Base-by-base conservation (phyloP, 345 rosid species). In the Lumnitzera littorea region DNA sequence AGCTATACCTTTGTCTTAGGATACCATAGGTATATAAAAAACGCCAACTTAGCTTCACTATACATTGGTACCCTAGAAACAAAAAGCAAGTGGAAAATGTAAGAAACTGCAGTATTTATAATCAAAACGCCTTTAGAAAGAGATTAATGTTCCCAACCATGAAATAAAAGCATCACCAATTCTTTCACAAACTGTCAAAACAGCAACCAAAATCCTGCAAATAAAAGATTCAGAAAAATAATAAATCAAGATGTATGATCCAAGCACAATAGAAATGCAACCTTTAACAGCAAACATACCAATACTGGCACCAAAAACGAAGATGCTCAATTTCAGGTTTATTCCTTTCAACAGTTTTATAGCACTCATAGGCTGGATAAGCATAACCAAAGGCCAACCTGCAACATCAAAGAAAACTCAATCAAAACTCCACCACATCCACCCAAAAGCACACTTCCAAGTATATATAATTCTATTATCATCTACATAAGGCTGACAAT, bases 251-350 rank as follows among this genome's bases (percentile, higher is more conserved):
- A 47, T 24, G 14, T 6, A 15, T 13, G 25, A 43, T 25, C 51
- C 15, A 12, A 13, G 31, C 24, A 17, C 17, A 15, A 25, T 2
- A 6, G 51, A 25, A 58, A 20, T 13, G 41, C 13, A 25, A 46
- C 17, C n/a, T 15, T 46, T 17, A 70, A 29, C 49, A 5, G 43
- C 15, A 11, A 49, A 20, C 27, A 63, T 71, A 75, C 88, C 88
- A 83, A 63, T 83, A 83, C 72, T 74, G 88, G 78, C 88, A 83
- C 88, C 88, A 83, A 66, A 83, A 83, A 11, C 74, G 79, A 24
- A 83, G 88, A 16, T 78, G 83, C 58, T 83, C 88, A 2, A 83
- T 78, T 65, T 80, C 85, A 4, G 88, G 88, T 54, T 69, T 80
- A 62, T 78, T 83, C 78, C 36, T 73, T 50, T 80, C 88, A 1